Base-by-base conservation (phyloP, 148 eudicot genomes). In the Camellia lanceoleosa region DNA sequence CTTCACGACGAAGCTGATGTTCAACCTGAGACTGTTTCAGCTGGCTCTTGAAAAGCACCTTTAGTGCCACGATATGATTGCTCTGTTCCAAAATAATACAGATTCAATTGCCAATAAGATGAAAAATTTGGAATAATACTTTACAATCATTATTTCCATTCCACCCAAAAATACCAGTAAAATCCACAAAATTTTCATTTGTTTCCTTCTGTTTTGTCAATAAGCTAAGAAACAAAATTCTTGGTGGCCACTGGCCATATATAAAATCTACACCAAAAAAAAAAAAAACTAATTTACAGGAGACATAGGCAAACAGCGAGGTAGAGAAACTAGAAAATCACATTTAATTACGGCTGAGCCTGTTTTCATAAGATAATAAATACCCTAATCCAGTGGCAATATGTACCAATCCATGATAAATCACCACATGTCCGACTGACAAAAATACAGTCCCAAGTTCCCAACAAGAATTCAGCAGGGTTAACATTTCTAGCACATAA, bases 1-100 rank as follows among this genome's bases (percentile, higher is more conserved):
- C 99, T 88, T 95, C 99, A 4, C 99, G 89, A 3, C 97, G 90
- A 71, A 93, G 97, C 85, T 95, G 99, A 77, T 95, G 99, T 83
- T 95, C 99, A 77, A 95, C 97, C 85, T 93, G 97, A 54, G 99
- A 95, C 85, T 92, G 97, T 83, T 93, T 92, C 76, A 95, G 87
- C 81, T 93, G 97, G 86, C 86, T 89, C 84, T 95, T 95, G 81
- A 92, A 95, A 70, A 95, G 84, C 19, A 95, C 99, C 90, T 95
- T 95, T 4, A 95, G 85, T 56, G 97, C 99, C 56, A 95, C 92
- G 74, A 95, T 84, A 70, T 93, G 99, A 78, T 95, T 93, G 89
- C 99, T 95, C 97, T 95, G 97, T 72, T 82, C 80, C 82, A 82
- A 10, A 70, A 74, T 52, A 73, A 60, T 7, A 43, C 49, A 76